Evolutionary conservation across 306 rosid species (phyloP), one percentile per base, ranked within the genome.

Genomic region (Cyclanthera cordifolia): DNA sequence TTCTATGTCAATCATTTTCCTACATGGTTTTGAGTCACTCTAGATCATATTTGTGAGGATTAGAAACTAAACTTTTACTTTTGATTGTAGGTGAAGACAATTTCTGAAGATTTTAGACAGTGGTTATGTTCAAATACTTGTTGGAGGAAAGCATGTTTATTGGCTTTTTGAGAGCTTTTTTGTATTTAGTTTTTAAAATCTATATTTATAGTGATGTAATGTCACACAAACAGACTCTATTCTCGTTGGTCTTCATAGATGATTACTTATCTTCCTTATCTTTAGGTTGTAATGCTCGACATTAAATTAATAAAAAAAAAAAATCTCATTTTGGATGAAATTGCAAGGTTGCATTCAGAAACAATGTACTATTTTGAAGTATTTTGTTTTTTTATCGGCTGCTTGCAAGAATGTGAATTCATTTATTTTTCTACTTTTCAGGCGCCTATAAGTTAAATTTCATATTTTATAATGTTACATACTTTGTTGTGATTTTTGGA

Each of bases 71-170:
- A 66, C 71, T 23, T 47, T 66, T 66, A 66, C 54, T 66, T 66
- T 66, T 66, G 71, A 66, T 66, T 66, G 71, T 66, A 66, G 71
- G 71, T 66, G 71, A 66, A 47, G 71, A 66, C 71, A 66, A 13
- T 66, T 66, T 66, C 71, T 3, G 71, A 66, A 47, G 71, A 47
- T 46, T 66, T 65, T 66, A 66, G 71, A 66, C 71, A 66, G 39
- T 66, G 71, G 55, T 66, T 46, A 66, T 66, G 71, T 66, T 66
- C 71, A 46, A 66, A 47, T 46, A 46, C 71, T 66, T 66, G 55
- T 66, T 66, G 71, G 71, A 66, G 71, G 71, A 66, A 66, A 66
- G 55, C 71, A 66, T 66, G 71, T 66, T 66, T 66, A 66, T 14
- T 66, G 71, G 71, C 71, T 66, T 66, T 65, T 66, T 66, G 71